phyloP scores from a whole-genome alignment of 768 basidiomycete genomes.

The Tricholoma hemisulphureum region DNA sequence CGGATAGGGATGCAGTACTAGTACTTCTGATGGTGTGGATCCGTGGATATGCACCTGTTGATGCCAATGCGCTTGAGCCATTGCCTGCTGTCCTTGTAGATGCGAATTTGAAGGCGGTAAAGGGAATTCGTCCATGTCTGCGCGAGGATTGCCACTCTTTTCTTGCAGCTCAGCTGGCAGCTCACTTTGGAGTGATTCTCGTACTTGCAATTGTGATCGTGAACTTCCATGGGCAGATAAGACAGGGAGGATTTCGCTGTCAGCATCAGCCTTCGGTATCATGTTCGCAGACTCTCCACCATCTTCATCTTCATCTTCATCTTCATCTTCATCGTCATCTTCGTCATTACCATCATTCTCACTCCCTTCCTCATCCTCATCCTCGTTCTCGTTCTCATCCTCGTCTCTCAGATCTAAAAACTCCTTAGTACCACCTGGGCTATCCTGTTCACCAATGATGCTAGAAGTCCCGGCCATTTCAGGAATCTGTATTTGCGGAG shows the following conservation, averaged over 20 bases:
- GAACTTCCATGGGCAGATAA: slow-evolving; percentile 11
- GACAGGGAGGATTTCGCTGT: slow-evolving; percentile 7
- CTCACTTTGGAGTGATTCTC: slow-evolving; percentile 2
- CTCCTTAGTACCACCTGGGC: slow-evolving; percentile 36
- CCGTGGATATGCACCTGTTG: slow-evolving; percentile 21
- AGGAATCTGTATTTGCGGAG: slow-evolving; percentile 6
- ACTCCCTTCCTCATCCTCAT: slow-evolving; percentile 23
- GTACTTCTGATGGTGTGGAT: background rate
- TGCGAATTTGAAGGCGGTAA: slow-evolving; percentile 37
- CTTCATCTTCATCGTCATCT: slow-evolving; percentile 38
- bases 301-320: slow-evolving; percentile 33
- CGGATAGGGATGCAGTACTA: background rate
- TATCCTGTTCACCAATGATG: slow-evolving; percentile 8
- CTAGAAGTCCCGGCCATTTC: slow-evolving; percentile 1
- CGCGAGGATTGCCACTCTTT: slow-evolving; percentile 30
- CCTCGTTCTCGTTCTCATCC: slow-evolving; percentile 35
- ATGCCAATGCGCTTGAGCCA: slow-evolving; percentile 21
- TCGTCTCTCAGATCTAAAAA: slow-evolving; percentile 67
- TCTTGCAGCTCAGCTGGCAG: slow-evolving; percentile 10
- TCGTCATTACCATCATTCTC: slow-evolving; percentile 37
- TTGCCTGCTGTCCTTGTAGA: slow-evolving; percentile 23
- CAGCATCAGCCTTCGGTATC: slow-evolving; percentile 33
- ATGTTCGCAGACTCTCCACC: slow-evolving; percentile 12
- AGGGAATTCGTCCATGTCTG: slow-evolving; percentile 52
- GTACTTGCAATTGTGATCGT: slow-evolving; percentile 7